Evolutionary conservation across 768 basidiomycete genomes (phyloP), one percentile per base, ranked within the genome.

Genomic region (Naematelia encephala): DNA sequence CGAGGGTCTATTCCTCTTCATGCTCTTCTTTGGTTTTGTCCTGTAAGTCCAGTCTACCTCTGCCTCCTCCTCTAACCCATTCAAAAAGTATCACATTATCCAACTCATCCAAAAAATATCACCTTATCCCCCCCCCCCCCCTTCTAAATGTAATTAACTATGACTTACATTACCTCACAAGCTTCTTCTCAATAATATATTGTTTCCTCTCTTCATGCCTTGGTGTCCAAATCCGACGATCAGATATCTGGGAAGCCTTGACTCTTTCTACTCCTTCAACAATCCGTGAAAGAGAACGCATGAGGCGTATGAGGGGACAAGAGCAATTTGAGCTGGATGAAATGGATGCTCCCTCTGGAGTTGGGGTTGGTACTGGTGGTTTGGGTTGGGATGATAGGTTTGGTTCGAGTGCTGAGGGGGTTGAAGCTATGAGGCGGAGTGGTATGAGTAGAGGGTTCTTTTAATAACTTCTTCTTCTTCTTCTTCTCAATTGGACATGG

Each of bases 161-260:
- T n/a, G n/a, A n/a, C 34, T 39, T 16, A 8, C 34, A 39, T 39
- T 8, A 16, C 16, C 8, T 39, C 34, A 39, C 34, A 39, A 39
- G 34, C 22, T 59, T 71, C 28, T 51, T 55, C 47, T 65, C 67
- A 5, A 61, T 75, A 28, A 73, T 75, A 45, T 75, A 67, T 61
- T 72, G 71, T 58, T 73, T 75, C 61, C 67, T 75, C 21, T 75
- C 73, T 1, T 72, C 73, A 1, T 75, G 73, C 47, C 56, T 75
- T 5, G 73, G 73, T 22, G 28, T 72, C 34, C 59, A 63, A 16
- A 64, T 67, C 46, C 67, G 72, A 11, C 56, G 64, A 0, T 59
- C 67, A 23, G 74, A 73, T 55, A 10, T 76, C 3, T 60, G 61
- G 49, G 67, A 73, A 47, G 74, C 74, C 8, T 56, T 71, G 51